These are phyloP conservation scores for Cytospora chrysosperma DNA, from an alignment of 2,329 filamentous ascomycete genomes.

Conservation along the genomic window DNA sequence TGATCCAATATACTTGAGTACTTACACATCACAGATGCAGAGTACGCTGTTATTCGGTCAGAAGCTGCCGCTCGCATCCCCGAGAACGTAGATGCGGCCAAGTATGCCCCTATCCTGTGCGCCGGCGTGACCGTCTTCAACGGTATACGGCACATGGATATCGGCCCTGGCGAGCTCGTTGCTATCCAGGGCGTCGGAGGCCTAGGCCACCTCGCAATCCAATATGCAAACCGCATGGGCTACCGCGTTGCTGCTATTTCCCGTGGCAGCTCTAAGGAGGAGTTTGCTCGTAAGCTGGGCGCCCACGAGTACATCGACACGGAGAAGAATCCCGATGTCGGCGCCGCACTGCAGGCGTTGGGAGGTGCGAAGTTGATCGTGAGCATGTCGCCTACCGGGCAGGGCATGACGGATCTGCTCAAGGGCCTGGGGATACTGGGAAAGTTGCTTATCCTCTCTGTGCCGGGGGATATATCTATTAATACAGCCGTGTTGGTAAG, in stretches of 20 bases:
- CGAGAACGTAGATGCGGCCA: slow-evolving; percentile 39
- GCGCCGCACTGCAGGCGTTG: slow-evolving; percentile 41
- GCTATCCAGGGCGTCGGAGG: slow-evolving; percentile 56
- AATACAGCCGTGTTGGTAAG: slow-evolving; percentile 42
- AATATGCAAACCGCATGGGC: slow-evolving; percentile 64
- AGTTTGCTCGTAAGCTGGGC: slow-evolving; percentile 53
- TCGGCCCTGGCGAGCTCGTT: slow-evolving; percentile 37
- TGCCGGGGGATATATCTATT: slow-evolving; percentile 44
- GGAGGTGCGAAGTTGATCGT: slow-evolving; percentile 64
- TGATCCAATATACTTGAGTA: too few species aligned
- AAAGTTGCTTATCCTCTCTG: slow-evolving; percentile 60
- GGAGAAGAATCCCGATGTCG: slow-evolving; percentile 34
- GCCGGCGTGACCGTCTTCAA: slow-evolving; percentile 50
- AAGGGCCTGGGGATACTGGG: slow-evolving; percentile 54
- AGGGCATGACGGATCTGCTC: slow-evolving; percentile 53
- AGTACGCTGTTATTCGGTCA: slow-evolving; percentile 54
- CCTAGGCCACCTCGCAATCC: slow-evolving; percentile 64
- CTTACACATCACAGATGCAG: slow-evolving; percentile 37
- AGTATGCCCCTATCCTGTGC: slow-evolving; percentile 50
- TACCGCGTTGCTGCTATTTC: slow-evolving; percentile 59
- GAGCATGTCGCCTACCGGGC: slow-evolving; percentile 60
- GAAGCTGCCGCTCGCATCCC: slow-evolving; percentile 54
- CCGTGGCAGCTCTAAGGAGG: slow-evolving; percentile 48
- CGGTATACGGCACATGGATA: slow-evolving; percentile 37
- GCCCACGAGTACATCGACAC: slow-evolving; percentile 56